These are phyloP conservation scores for Carnegiea gigantea DNA, from an alignment of 179 eudicot genomes.

Conservation along the genomic window DNA sequence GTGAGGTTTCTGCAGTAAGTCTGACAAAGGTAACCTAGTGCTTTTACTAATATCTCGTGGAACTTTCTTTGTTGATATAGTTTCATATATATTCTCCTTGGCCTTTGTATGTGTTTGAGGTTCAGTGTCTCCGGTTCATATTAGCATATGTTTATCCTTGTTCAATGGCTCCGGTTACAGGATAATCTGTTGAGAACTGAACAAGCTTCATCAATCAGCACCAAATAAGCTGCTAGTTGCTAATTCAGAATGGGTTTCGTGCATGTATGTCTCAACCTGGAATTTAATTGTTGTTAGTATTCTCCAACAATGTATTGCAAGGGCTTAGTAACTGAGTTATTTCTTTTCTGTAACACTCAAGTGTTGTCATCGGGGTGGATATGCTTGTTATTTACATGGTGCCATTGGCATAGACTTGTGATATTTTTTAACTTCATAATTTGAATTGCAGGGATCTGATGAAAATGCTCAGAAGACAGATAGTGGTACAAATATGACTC, in stretches of 20 bases:
- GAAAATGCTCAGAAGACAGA: slow-evolving; percentile 38
- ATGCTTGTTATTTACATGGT: not conserved
- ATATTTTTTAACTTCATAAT: not conserved
- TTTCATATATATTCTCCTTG: not conserved
- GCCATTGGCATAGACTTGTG: not conserved
- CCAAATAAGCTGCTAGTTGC: not conserved
- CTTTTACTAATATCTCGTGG: not conserved
- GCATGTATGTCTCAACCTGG: slow-evolving; percentile 16
- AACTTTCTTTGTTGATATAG: not conserved
- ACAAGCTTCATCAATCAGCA: slow-evolving; percentile 2
- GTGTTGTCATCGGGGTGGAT: not conserved
- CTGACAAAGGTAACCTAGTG: not conserved
- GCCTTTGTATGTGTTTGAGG: not conserved
- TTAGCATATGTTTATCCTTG: not conserved
- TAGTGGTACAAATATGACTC: slow-evolving; percentile 16
- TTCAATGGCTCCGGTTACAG: not conserved
- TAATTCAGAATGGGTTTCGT: slow-evolving; percentile 16
- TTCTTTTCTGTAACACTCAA: not conserved
- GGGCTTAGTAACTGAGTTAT: not conserved
- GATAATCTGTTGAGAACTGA: not conserved
- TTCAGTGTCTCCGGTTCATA: not conserved
- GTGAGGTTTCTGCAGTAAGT: too few relatives aligned
- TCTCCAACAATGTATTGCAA: not conserved
- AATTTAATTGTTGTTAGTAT: not conserved
- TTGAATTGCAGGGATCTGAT: slow-evolving; percentile 37